phyloP scores from a whole-genome alignment of 768 basidiomycete genomes.

The Melanogaster broomeanus region DNA sequence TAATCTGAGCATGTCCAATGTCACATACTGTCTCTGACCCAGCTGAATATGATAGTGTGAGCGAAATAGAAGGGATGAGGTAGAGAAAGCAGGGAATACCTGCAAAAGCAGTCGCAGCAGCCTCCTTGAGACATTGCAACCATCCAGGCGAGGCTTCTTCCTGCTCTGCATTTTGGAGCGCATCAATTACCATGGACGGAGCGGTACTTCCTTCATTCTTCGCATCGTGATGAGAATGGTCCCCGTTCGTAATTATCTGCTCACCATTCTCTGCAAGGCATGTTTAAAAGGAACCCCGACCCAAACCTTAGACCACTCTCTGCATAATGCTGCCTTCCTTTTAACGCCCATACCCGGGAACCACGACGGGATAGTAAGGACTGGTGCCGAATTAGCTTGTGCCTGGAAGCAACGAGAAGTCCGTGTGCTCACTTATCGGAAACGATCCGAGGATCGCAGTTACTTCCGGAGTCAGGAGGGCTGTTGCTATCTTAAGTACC shows the following conservation, averaged over 20 bases:
- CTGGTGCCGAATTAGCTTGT: slow-evolving; percentile 3
- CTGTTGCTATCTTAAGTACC: slow-evolving; percentile 1
- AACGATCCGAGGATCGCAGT: slow-evolving; percentile 11
- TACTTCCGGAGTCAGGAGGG: slow-evolving; percentile 7
- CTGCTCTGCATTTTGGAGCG: slow-evolving; percentile 1
- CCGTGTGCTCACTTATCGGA: slow-evolving; percentile 10
- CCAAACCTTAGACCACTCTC: slow-evolving; percentile 10
- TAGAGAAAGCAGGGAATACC: slow-evolving; percentile 1
- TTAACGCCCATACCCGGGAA: slow-evolving; percentile 19
- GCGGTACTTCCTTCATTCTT: slow-evolving; percentile 10
- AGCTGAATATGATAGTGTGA: slow-evolving; percentile 4
- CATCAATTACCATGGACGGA: slow-evolving; percentile 19
- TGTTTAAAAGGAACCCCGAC: slow-evolving; percentile 27
- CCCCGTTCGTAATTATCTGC: not conserved
- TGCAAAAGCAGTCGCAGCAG: slow-evolving; percentile 16
- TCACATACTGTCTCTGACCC: slow-evolving; percentile 18
- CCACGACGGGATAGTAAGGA: slow-evolving; percentile 20
- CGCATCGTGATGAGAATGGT: not conserved
- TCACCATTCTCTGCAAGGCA: slow-evolving; percentile 29
- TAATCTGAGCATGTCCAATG: not conserved
- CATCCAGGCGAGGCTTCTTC: not conserved
- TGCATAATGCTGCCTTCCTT: slow-evolving; percentile 5
- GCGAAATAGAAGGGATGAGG: not conserved
- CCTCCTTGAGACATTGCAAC: slow-evolving; percentile 13
- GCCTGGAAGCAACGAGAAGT: not conserved